Evolutionary conservation across 179 eudicot species (phyloP).

Genomic region (Silene coronaria): DNA sequence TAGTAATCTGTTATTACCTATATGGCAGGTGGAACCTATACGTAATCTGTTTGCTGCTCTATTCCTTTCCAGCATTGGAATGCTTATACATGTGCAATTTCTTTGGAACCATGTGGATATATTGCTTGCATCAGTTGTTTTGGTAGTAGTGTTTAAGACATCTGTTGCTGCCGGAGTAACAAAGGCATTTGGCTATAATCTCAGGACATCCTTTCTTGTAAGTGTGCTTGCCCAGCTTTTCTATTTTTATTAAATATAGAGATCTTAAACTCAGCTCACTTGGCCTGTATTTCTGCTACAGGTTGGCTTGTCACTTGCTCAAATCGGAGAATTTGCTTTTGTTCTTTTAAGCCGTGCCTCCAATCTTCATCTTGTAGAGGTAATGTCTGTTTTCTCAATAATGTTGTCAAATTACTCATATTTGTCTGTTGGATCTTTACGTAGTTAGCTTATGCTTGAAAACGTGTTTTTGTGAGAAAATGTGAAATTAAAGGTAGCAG

Average conservation of each 20-base stretch:
- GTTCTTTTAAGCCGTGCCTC: conserved; percentile 93
- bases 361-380: conserved; percentile 84
- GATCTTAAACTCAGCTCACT: conserved; percentile 10
- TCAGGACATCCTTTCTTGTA: conserved; percentile 79
- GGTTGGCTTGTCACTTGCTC: conserved; percentile 95
- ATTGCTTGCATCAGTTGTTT: conserved; percentile 86
- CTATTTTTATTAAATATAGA: not conserved
- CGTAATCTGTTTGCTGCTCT: conserved; percentile 96
- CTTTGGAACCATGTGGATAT: conserved; percentile 96
- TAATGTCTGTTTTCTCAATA: conserved; percentile 19
- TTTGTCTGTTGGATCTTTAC: not conserved
- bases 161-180: conserved; percentile 65
- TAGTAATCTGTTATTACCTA: conserved; percentile 7
- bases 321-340: conserved; percentile 97
- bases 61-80: conserved; percentile 92
- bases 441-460: not conserved
- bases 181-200: conserved; percentile 77
- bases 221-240: conserved; percentile 31
- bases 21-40: conserved; percentile 89
- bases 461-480: not conserved
- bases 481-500: not conserved
- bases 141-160: conserved; percentile 86
- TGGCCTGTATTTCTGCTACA: conserved; percentile 24
- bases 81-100: conserved; percentile 92
- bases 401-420: not conserved